Base-by-base conservation (phyloP, 169 alveolate species). In the Cryptosporidium ubiquitum region DNA sequence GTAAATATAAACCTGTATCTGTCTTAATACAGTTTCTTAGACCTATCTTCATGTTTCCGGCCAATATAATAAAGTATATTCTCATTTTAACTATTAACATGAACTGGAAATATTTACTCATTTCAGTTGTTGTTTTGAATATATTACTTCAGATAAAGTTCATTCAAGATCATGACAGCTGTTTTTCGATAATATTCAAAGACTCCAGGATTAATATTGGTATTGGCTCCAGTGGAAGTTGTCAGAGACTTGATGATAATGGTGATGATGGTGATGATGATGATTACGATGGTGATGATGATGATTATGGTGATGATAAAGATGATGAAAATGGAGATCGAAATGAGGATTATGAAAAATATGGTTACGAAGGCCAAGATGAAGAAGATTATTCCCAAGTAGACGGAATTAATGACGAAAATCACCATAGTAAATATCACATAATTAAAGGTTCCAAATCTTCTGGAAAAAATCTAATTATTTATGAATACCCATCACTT, bases 401-500 rank as follows among this genome's bases (percentile, higher is more conserved):
- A n/a, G 71, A 64, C 29, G 49, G 14, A 33, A 31, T 5, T 64
- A 33, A 64, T 33, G 26, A 31, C 23, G 49, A 31, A 64, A 33
- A 6, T 6, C 3, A 9, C 20, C 1, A 7, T 26, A 26, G 2
- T 55, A 20, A 26, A 14, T 14, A 14, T 14, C 20, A 14, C 29
- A n/a, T 16, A 55, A 35, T 23, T 14, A 26, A 26, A 26, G 66
- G 20, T 7, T n/a, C 20, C n/a, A 9, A 0, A 23, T 35, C 71
- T 64, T 29, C 71, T 31, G 61, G 26, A 9, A 69, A 69, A 2
- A 42, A n/a, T 33, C 44, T 79, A 10, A n/a, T 79, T 0, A 37
- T 61, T 26, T 44, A 42, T 31, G 75, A 79, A 33, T 79, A 79
- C 39, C 89, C 89, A 29, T 79, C 89, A 26, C 69, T 79, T 6